phyloP scores from a whole-genome alignment of 352 stramenopile species.

The Discostella stelligera region DNA sequence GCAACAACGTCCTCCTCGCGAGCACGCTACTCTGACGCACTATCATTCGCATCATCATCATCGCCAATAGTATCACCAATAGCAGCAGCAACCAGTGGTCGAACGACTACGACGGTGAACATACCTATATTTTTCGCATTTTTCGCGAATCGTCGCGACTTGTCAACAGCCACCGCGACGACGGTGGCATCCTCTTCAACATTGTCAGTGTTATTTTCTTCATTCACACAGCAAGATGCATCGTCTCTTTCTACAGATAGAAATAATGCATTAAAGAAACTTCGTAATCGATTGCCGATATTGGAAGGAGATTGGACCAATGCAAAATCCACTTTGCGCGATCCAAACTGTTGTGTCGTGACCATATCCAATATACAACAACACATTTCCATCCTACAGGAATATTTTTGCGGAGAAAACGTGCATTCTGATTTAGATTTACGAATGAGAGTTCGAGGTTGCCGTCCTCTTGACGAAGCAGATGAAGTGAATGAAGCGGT shows the following conservation, averaged over 20 bases:
- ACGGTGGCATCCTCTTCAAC: not conserved
- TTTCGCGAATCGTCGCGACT: not conserved
- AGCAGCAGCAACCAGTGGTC: no score
- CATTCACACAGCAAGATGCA: not conserved
- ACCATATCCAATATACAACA: conserved; percentile 26
- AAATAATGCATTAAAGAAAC: not conserved
- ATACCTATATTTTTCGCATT: not conserved
- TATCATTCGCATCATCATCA: not conserved
- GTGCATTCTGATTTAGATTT: conserved; percentile 44
- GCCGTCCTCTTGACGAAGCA: not conserved
- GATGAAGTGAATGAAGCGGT: not conserved
- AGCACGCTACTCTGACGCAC: not conserved
- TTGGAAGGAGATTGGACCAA: conserved; percentile 13
- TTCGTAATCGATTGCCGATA: not conserved
- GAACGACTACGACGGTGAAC: not conserved
- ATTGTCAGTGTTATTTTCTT: not conserved
- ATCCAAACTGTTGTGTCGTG: conserved; percentile 45
- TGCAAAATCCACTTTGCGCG: conserved; percentile 28
- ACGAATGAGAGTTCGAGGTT: conserved; percentile 42
- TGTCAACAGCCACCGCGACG: not conserved
- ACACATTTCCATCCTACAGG: conserved; percentile 24
- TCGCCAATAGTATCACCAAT: not conserved
- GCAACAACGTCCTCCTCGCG: not conserved
- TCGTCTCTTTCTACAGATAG: not conserved
- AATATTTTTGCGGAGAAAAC: conserved; percentile 37